Evolutionary conservation across 495 filamentous ascomycete genomes (phyloP).

Genomic region (Astrothelium subdiscretum): DNA sequence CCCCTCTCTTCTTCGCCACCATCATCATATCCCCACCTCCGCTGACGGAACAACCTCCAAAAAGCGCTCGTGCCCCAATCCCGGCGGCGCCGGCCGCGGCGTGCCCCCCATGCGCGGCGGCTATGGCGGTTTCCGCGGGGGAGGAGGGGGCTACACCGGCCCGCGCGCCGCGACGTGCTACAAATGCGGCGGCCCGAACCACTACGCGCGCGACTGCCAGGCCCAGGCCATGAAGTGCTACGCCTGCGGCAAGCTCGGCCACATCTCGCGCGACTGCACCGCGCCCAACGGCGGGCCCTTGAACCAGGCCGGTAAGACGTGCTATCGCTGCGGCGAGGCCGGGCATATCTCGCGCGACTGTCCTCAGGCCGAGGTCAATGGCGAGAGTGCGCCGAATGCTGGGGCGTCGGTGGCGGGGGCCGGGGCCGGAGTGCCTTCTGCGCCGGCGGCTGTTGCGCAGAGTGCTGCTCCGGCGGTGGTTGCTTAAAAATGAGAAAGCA

Average conservation of each 20-base stretch:
- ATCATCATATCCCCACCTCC: background rate
- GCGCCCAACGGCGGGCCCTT: conserved; percentile 93
- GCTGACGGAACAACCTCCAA: conserved; percentile 7
- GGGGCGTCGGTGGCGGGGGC: conserved; percentile 26
- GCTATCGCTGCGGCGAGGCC: conserved; percentile 91
- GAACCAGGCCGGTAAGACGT: conserved; percentile 93
- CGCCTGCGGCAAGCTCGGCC: conserved; percentile 94
- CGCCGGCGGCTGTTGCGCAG: conserved; percentile 12
- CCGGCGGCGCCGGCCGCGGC: conserved; percentile 40
- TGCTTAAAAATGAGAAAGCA: conserved; percentile 27
- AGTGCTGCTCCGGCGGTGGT: conserved; percentile 34
- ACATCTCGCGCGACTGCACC: conserved; percentile 96
- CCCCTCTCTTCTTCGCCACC: background rate
- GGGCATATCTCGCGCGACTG: conserved; percentile 97
- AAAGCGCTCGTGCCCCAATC: conserved; percentile 75
- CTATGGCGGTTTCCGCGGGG: conserved; percentile 60
- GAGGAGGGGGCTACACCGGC: conserved; percentile 46
- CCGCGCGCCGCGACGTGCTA: conserved; percentile 90
- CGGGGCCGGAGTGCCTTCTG: conserved; percentile 5
- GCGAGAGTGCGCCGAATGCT: conserved; percentile 28
- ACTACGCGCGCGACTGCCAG: conserved; percentile 97
- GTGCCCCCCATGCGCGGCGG: conserved; percentile 44
- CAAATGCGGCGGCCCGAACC: conserved; percentile 98
- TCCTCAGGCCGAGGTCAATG: conserved; percentile 48
- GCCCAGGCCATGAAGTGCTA: conserved; percentile 99